Base-by-base conservation (phyloP, 2,329 filamentous ascomycete genomes). In the Apiospora hydei region DNA sequence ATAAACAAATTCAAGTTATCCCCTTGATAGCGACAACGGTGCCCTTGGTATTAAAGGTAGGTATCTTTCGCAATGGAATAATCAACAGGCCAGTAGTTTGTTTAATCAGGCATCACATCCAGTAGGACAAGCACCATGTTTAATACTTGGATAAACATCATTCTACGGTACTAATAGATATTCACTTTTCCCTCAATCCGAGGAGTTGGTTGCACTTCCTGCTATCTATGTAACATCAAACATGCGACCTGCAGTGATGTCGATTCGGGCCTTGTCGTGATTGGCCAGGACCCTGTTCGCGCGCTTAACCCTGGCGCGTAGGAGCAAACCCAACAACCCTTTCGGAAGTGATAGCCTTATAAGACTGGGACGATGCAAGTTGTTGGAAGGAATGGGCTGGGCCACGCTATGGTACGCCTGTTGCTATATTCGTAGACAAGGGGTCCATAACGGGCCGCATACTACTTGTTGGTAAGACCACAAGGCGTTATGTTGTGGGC, bases 231-330 rank as follows among this genome's bases (percentile, higher is more conserved):
- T 61, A 61, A 61, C 53, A 11, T 8, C 30, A 61, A 34, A 34
- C 53, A 61, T 61, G 53, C 53, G 6, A 38, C 53, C 30, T 61
- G 53, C 53, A 38, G 53, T 61, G 53, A 38, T 61, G 7, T n/a
- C 16, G 53, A 34, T 21, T 21, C 18, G 30, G 4, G 18, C 16
- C 2, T 16, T 38, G 53, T 61, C 18, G 3, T 61, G 53, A 61
- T 61, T 61, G 53, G 53, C 26, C 53, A 11, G 53, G 26, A 4
- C 18, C 26, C 6, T 38, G 53, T 61, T 53, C 13, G 30, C 13
- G 30, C 18, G 53, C 53, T 61, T 34, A 61, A 61, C 18, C 26
- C 53, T 5, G 16, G 53, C 53, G 53, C 53, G 21, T 61, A 61
- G 16, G 30, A 61, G 53, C 30, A 61, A 38, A 61, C 4, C 30